Conservation (phyloP, 441 rosid genomes). For the Euphorbia schlechtendalii region DNA sequence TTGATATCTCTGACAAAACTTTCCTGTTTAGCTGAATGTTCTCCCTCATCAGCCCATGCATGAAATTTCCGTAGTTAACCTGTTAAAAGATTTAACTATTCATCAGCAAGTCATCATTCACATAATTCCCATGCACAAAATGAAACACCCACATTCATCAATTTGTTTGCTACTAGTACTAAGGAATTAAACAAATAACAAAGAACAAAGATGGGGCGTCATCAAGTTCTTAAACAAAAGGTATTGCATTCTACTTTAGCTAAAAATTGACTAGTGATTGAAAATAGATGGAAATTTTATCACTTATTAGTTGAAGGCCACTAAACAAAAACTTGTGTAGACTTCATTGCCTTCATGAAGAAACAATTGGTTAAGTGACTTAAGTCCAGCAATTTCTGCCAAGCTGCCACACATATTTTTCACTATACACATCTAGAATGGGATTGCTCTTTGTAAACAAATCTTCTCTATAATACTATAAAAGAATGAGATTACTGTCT, state of each 20-base stretch:
- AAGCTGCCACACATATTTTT: not conserved
- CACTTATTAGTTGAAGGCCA: not conserved
- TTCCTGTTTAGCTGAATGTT: constrained; percentile 87
- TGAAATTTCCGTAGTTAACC: constrained; percentile 86
- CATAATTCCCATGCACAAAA: not conserved
- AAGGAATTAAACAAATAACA: too few species aligned
- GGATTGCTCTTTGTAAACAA: not conserved
- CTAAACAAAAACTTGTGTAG: too few species aligned
- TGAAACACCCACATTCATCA: not conserved
- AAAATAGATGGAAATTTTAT: too few species aligned
- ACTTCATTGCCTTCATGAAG: not conserved
- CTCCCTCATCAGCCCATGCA: constrained; percentile 89
- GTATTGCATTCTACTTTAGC: too few species aligned
- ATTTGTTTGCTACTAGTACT: too few species aligned
- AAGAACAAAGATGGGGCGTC: too few species aligned
- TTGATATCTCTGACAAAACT: constrained; percentile 73
- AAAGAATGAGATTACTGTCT: not conserved
- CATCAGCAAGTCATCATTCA: too few species aligned
- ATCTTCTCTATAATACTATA: not conserved
- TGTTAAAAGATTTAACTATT: constrained; percentile 6
- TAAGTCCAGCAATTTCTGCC: not conserved
- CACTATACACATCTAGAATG: not conserved
- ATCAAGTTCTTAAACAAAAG: too few species aligned
- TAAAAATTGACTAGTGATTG: too few species aligned
- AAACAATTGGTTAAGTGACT: not conserved